Conservation (phyloP, 805 yeast species). For the Wickerhamia fluorescens region DNA sequence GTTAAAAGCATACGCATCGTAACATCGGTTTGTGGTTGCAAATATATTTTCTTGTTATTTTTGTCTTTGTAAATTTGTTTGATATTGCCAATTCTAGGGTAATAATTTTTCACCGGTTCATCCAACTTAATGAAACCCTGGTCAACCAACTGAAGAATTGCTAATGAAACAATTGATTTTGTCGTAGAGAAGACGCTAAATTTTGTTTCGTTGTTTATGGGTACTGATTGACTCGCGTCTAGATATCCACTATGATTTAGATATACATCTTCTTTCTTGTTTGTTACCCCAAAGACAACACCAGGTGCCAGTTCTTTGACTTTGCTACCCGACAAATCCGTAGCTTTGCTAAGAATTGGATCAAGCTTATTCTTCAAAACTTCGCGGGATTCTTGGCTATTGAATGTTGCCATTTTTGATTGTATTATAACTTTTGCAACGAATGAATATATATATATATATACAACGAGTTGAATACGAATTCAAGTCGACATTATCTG, state of each 20-base stretch:
- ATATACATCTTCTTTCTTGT: constrained; percentile 15
- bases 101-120: constrained; percentile 21
- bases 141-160: constrained; percentile 26
- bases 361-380: too few species aligned
- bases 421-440: constrained; percentile 1
- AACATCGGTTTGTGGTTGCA: constrained; percentile 16
- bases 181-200: constrained; percentile 26
- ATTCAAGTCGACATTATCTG: too few species aligned
- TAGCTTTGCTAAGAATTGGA: too few species aligned
- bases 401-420: constrained; percentile 1
- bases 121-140: constrained; percentile 26
- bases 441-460: constrained; percentile 3
- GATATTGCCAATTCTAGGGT: constrained; percentile 25
- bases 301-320: constrained; percentile 9
- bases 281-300: constrained; percentile 23
- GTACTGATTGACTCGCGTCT: constrained; percentile 10
- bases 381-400: too few species aligned
- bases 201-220: constrained; percentile 13
- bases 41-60: constrained; percentile 17
- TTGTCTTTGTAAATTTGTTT: constrained; percentile 20
- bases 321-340: too few species aligned
- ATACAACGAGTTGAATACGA: too few species aligned
- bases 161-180: constrained; percentile 29
- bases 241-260: constrained; percentile 16
- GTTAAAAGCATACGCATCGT: constrained; percentile 23